Percentiles rank a stretch among this genome's conserved stretches.
These are phyloP conservation scores for Wickerhamomyces queroliae DNA, from an alignment of 805 yeast genomes.

Conservation along the genomic window DNA sequence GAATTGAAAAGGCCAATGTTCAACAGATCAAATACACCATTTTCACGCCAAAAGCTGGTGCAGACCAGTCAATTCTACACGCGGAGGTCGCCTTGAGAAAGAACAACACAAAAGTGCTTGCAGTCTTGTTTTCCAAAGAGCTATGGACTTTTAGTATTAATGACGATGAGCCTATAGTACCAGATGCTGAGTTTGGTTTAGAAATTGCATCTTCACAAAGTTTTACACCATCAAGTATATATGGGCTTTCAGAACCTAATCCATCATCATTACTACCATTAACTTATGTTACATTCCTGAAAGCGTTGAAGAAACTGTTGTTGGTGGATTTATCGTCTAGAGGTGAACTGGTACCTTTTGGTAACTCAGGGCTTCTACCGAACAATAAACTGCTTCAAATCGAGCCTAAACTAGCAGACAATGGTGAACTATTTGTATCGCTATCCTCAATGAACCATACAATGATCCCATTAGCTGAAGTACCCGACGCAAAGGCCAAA, in stretches of 20 bases:
- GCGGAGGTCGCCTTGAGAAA: slow-evolving; percentile 33
- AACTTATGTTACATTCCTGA: slow-evolving; percentile 41
- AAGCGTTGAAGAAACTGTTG: slow-evolving; percentile 41
- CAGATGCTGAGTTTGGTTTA: slow-evolving; percentile 19
- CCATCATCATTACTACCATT: slow-evolving; percentile 25
- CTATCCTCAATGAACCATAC: slow-evolving; percentile 26
- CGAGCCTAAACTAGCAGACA: slow-evolving; percentile 41
- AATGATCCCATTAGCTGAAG: slow-evolving; percentile 26
- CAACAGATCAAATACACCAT: slow-evolving; percentile 15
- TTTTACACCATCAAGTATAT: slow-evolving; percentile 14
- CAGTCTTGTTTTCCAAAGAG: slow-evolving; percentile 33
- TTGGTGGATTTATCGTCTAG: slow-evolving; percentile 26
- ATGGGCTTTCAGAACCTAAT: slow-evolving; percentile 9
- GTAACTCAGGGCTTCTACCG: slow-evolving; percentile 35
- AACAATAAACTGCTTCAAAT: slow-evolving; percentile 31
- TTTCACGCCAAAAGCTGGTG: neutral
- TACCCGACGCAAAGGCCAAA: slow-evolving; percentile 5
- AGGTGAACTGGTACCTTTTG: slow-evolving; percentile 41
- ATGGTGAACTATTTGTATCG: slow-evolving; percentile 37
- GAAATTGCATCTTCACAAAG: slow-evolving; percentile 8
- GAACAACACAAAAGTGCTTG: slow-evolving; percentile 28
- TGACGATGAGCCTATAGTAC: slow-evolving; percentile 26
- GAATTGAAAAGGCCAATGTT: neutral
- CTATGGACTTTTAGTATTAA: slow-evolving; percentile 39
- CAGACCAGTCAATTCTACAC: slow-evolving; percentile 36